Evolutionary conservation across 2,329 filamentous ascomycete genomes (phyloP).

Genomic region (Periconia macrospinosa): DNA sequence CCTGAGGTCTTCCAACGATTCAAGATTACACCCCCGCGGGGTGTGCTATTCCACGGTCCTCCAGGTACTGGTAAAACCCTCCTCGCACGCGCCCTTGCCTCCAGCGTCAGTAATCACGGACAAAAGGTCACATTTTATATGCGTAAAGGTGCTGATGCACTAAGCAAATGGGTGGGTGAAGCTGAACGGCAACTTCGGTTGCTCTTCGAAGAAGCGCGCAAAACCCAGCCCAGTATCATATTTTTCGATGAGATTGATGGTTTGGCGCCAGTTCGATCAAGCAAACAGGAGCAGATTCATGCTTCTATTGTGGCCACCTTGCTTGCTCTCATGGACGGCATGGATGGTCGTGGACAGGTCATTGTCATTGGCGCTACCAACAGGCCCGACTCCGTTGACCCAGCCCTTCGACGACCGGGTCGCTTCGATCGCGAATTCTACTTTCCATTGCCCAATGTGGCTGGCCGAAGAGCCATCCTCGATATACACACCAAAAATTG

Average conservation of each 20-base stretch:
- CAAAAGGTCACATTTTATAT: constrained; percentile 99
- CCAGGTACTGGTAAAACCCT: constrained; percentile 97
- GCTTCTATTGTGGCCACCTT: constrained; percentile 75
- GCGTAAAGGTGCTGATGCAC: constrained; percentile 95
- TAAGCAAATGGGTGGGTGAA: constrained; percentile 99
- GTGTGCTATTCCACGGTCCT: constrained; percentile 94
- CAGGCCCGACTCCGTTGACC: constrained; percentile 92
- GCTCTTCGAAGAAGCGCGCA: constrained; percentile 92
- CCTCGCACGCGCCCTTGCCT: constrained; percentile 89
- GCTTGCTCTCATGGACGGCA: constrained; percentile 53
- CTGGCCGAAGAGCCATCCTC: constrained; percentile 81
- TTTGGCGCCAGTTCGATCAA: constrained; percentile 90
- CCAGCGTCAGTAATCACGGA: constrained; percentile 84
- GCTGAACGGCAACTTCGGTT: constrained; percentile 92
- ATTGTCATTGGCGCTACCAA: constrained; percentile 99
- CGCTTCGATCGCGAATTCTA: constrained; percentile 98
- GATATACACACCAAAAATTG: constrained; percentile 95
- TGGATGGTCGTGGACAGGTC: constrained; percentile 69
- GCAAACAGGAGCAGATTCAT: constrained; percentile 98
- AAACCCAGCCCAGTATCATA: constrained; percentile 97
- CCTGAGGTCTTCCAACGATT: constrained; percentile 91
- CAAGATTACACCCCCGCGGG: constrained; percentile 89
- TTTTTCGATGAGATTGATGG: constrained; percentile 99
- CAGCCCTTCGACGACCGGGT: constrained; percentile 88
- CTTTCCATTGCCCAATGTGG: constrained; percentile 84